Evolutionary conservation across 352 stramenopile species (phyloP).

Genomic region (Blastocystis sp.): DNA sequence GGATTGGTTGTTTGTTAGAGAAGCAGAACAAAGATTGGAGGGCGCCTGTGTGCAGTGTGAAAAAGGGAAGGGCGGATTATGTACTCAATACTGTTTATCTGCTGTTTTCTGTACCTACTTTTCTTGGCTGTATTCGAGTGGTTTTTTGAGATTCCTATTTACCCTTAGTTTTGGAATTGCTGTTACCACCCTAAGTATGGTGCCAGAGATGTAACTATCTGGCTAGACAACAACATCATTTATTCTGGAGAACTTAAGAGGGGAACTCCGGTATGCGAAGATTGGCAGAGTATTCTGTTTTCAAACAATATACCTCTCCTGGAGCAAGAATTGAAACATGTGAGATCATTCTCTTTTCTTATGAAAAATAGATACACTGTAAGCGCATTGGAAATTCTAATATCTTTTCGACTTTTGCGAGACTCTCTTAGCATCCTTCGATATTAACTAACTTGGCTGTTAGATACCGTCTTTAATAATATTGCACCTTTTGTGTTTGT

Average conservation of each 20-base stretch:
- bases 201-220: not conserved
- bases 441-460: too few relatives aligned
- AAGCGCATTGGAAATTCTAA: too few relatives aligned
- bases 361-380: too few relatives aligned
- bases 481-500: not conserved
- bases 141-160: not conserved
- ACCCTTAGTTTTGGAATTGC: not conserved
- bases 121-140: not conserved
- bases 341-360: not conserved
- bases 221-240: not conserved
- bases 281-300: conserved; percentile 4
- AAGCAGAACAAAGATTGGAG: not conserved
- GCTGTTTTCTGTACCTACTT: not conserved
- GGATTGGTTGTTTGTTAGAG: not conserved
- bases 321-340: not conserved
- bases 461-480: not conserved
- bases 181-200: not conserved
- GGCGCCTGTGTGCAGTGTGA: not conserved
- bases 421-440: too few relatives aligned
- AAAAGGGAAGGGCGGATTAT: not conserved
- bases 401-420: too few relatives aligned
- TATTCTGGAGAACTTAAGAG: not conserved
- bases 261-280: too few relatives aligned
- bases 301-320: not conserved
- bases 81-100: not conserved